Evolutionary conservation across 2,329 filamentous ascomycete species (phyloP).

Genomic region (Fusarium siculi): DNA sequence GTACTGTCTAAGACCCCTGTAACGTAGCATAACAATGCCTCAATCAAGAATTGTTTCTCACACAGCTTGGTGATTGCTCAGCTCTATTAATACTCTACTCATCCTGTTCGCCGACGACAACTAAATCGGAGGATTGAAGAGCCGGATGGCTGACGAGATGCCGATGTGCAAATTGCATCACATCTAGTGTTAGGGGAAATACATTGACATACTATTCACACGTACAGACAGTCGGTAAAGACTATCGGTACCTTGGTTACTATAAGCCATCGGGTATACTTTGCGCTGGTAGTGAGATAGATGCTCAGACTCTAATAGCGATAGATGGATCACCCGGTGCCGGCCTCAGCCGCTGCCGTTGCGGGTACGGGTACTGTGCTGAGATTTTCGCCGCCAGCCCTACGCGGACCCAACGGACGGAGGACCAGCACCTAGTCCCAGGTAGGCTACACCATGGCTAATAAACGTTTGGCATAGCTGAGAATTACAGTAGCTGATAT

Average conservation of each 20-base stretch:
- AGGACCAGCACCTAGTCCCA: background rate
- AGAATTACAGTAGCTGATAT: background rate
- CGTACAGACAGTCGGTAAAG: background rate
- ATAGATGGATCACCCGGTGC: constrained; percentile 22
- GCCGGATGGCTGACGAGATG: background rate
- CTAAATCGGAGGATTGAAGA: background rate
- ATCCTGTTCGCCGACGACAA: background rate
- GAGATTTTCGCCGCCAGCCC: constrained; percentile 25
- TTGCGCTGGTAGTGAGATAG: constrained; percentile 3
- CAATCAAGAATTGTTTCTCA: background rate
- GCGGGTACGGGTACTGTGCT: constrained; percentile 10
- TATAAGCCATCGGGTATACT: background rate
- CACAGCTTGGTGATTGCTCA: background rate
- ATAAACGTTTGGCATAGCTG: background rate
- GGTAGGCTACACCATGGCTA: background rate
- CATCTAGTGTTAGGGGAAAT: background rate
- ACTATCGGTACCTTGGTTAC: background rate
- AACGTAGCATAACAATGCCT: constrained; percentile 11
- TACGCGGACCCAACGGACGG: constrained; percentile 14
- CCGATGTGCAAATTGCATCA: background rate
- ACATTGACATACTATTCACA: background rate
- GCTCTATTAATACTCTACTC: background rate
- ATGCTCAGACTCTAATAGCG: constrained; percentile 4
- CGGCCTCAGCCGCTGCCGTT: constrained; percentile 31
- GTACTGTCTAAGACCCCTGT: background rate